Percentiles rank a stretch among this genome's conserved stretches.
Evolutionary conservation across 2,329 filamentous ascomycete genomes (phyloP).

Genomic region (Fusarium sp.): DNA sequence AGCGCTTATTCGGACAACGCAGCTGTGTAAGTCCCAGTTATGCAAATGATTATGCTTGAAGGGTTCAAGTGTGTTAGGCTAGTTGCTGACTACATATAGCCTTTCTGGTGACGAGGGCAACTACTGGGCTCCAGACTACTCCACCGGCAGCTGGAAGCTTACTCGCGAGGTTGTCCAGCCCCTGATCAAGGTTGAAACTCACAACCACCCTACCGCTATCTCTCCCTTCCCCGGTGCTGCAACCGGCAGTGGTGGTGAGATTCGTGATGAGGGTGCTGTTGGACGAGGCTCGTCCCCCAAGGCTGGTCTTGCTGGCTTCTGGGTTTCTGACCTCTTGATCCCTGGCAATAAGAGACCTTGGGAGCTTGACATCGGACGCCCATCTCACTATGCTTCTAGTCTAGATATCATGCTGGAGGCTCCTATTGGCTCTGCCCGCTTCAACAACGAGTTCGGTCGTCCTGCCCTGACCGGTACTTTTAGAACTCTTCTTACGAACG

Average conservation of each 20-base stretch:
- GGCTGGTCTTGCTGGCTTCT: slow-evolving; percentile 92
- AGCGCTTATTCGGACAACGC: slow-evolving; percentile 99
- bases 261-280: slow-evolving; percentile 94
- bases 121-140: slow-evolving; percentile 88
- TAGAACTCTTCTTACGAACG: slow-evolving; percentile 82
- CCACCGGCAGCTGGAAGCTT: slow-evolving; percentile 89
- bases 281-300: slow-evolving; percentile 94
- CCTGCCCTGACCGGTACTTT: slow-evolving; percentile 93
- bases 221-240: slow-evolving; percentile 94
- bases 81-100: slow-evolving; percentile 28
- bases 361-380: slow-evolving; percentile 92
- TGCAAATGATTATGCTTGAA: background rate
- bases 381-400: slow-evolving; percentile 91
- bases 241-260: slow-evolving; percentile 95
- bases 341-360: slow-evolving; percentile 87
- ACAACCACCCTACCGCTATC: slow-evolving; percentile 97
- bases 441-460: slow-evolving; percentile 98
- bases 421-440: slow-evolving; percentile 92
- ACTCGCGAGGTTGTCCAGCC: slow-evolving; percentile 90
- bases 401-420: slow-evolving; percentile 98
- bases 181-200: slow-evolving; percentile 95
- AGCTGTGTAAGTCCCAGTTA: slow-evolving; percentile 72
- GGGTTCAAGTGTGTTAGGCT: background rate
- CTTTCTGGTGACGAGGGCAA: slow-evolving; percentile 59
- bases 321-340: slow-evolving; percentile 93